phyloP scores from a whole-genome alignment of 257 asterid genomes.

The Nicotiana tabacum region DNA sequence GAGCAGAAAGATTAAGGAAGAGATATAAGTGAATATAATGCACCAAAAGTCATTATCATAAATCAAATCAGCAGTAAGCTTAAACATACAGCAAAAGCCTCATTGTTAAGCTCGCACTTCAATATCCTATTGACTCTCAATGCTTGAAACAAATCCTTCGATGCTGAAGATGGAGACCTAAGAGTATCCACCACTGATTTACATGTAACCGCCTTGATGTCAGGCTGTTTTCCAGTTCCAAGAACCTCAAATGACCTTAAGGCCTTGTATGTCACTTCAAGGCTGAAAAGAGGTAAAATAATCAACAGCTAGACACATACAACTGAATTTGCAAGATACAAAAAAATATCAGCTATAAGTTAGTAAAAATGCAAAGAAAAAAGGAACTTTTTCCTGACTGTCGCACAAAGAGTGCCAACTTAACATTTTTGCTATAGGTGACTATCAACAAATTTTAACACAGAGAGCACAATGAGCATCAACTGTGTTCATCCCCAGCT shows the following conservation, averaged over 20 bases:
- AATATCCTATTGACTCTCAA: conserved; percentile 58
- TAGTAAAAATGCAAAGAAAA: neutral
- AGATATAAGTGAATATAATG: neutral
- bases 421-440: neutral
- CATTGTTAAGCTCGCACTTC: conserved; percentile 59
- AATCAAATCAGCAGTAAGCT: conserved; percentile 14
- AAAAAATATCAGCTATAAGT: neutral
- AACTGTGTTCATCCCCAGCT: neutral
- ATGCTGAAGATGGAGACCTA: conserved; percentile 43
- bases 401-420: neutral
- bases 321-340: neutral
- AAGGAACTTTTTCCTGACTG: neutral
- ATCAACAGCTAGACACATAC: conserved; percentile 1
- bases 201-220: conserved; percentile 48
- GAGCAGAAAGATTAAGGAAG: neutral
- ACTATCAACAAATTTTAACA: neutral
- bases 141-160: conserved; percentile 66
- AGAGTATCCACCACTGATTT: conserved; percentile 52
- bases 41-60: neutral
- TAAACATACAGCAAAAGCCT: conserved; percentile 47
- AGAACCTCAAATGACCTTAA: conserved; percentile 74
- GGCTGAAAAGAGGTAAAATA: conserved; percentile 28
- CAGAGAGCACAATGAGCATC: neutral
- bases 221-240: conserved; percentile 56
- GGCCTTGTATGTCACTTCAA: conserved; percentile 81